A percentile compares a stretch with the other conserved stretches of the same genome.
These are phyloP conservation scores for Zygotorulaspora sp. DNA, from an alignment of 805 yeast species.

Conservation along the genomic window DNA sequence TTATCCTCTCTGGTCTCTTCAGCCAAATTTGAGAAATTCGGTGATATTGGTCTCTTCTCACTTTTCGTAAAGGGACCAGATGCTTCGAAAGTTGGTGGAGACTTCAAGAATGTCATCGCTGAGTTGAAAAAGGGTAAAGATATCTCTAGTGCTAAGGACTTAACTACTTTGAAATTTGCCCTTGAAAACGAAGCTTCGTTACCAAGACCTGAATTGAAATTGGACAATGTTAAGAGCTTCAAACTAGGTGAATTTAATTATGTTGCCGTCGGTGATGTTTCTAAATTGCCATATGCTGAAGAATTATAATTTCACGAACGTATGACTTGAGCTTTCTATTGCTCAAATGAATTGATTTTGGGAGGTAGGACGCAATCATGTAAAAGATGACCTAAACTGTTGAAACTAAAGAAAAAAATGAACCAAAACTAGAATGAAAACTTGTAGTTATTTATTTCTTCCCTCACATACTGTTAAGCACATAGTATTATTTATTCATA, in stretches of 20 bases:
- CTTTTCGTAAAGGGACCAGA: constrained; percentile 57
- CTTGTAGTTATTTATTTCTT: constrained; percentile 2
- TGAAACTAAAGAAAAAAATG: neutral
- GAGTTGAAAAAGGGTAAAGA: constrained; percentile 50
- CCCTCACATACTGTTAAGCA: constrained; percentile 2
- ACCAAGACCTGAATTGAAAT: constrained; percentile 36
- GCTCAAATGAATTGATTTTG: neutral
- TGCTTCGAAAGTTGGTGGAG: constrained; percentile 54
- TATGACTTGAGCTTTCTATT: neutral
- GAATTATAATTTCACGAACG: constrained; percentile 55
- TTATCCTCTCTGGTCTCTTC: constrained; percentile 49
- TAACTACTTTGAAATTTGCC: constrained; percentile 43
- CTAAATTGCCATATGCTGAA: constrained; percentile 80
- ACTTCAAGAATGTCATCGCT: constrained; percentile 57
- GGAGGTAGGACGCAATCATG: neutral
- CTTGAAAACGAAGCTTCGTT: constrained; percentile 39
- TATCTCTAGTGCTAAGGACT: constrained; percentile 55
- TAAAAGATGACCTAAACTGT: too few relatives aligned
- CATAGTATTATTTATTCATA: constrained; percentile 5
- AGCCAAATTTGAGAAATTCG: constrained; percentile 56
- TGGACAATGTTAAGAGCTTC: constrained; percentile 39
- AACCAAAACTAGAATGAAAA: neutral
- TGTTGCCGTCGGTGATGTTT: constrained; percentile 86
- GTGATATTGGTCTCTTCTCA: constrained; percentile 77
- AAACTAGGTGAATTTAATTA: constrained; percentile 66